phyloP scores from a whole-genome alignment of 179 eudicot species.

The Corrigiola litoralis region DNA sequence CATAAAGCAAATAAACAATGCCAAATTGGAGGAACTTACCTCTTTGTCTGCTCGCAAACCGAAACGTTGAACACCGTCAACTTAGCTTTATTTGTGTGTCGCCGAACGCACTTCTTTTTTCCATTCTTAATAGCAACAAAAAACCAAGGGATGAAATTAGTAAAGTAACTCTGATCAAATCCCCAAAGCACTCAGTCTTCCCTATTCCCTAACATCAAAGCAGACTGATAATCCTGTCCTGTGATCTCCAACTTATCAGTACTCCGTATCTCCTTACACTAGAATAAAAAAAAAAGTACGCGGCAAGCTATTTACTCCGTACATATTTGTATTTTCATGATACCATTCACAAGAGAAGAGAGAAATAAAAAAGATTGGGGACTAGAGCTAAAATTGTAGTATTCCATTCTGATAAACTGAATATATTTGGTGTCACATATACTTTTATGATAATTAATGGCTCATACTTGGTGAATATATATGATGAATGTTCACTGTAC shows the following conservation, averaged over 20 bases:
- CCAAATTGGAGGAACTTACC: slow-evolving; percentile 41
- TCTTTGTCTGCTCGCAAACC: slow-evolving; percentile 64
- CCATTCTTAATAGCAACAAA: slow-evolving; percentile 27
- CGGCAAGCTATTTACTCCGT: too few relatives aligned
- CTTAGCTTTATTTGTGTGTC: slow-evolving; percentile 74
- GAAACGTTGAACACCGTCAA: slow-evolving; percentile 75
- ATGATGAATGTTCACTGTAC: too few relatives aligned
- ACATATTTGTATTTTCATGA: too few relatives aligned
- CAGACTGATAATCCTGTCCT: slow-evolving; percentile 28
- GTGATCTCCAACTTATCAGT: neutral
- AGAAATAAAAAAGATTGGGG: too few relatives aligned
- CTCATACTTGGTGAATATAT: too few relatives aligned
- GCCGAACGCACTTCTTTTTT: slow-evolving; percentile 27
- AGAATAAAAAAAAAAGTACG: too few relatives aligned
- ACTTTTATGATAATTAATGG: too few relatives aligned
- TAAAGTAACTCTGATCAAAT: slow-evolving; percentile 37
- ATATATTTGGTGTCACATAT: too few relatives aligned
- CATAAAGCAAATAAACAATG: slow-evolving; percentile 4
- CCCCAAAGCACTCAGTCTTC: slow-evolving; percentile 42
- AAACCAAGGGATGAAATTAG: slow-evolving; percentile 26
- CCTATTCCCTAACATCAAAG: slow-evolving; percentile 48
- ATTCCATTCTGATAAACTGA: too few relatives aligned
- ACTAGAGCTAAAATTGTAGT: too few relatives aligned
- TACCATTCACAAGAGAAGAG: too few relatives aligned
- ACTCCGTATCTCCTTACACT: neutral